phyloP scores from a whole-genome alignment of 495 filamentous ascomycete genomes.

The Paragyromitra xinjiangensis region DNA sequence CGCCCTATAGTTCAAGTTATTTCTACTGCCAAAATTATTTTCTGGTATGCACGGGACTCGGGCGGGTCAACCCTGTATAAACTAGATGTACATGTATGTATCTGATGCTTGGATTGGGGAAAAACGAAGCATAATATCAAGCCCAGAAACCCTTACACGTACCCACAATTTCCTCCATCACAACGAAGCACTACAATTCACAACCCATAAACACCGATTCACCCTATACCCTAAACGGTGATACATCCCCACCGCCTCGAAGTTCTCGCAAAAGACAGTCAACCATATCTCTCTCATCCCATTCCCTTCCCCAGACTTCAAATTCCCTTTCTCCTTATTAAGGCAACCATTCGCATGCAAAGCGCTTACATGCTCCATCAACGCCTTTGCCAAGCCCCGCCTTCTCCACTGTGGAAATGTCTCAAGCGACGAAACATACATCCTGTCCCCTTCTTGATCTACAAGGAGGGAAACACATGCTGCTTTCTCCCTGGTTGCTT shows the following conservation, averaged over 20 bases:
- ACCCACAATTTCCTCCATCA: not conserved
- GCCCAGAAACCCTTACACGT: not conserved
- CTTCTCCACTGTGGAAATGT: slow-evolving; percentile 23
- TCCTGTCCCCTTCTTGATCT: slow-evolving; percentile 8
- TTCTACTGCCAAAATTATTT: too few relatives aligned
- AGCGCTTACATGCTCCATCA: slow-evolving; percentile 24
- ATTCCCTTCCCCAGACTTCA: not conserved
- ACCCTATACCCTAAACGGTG: slow-evolving; percentile 40
- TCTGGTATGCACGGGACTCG: too few relatives aligned
- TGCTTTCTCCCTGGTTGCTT: slow-evolving; percentile 7
- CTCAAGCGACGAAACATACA: slow-evolving; percentile 40
- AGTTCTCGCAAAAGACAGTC: slow-evolving; percentile 49
- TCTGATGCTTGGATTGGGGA: too few relatives aligned
- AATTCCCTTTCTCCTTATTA: not conserved
- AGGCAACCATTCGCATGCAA: slow-evolving; percentile 21
- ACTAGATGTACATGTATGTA: too few relatives aligned
- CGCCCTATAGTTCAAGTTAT: too few relatives aligned
- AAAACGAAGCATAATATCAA: too few relatives aligned
- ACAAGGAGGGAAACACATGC: slow-evolving; percentile 28
- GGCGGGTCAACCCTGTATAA: too few relatives aligned
- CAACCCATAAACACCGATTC: slow-evolving; percentile 44
- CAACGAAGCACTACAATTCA: not conserved
- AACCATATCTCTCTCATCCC: slow-evolving; percentile 37
- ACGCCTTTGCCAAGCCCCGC: slow-evolving; percentile 29
- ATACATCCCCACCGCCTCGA: slow-evolving; percentile 39